Evolutionary conservation across 2,329 filamentous ascomycete species (phyloP), one percentile per base, ranked within the genome.

Genomic region (Eutypella sp.): DNA sequence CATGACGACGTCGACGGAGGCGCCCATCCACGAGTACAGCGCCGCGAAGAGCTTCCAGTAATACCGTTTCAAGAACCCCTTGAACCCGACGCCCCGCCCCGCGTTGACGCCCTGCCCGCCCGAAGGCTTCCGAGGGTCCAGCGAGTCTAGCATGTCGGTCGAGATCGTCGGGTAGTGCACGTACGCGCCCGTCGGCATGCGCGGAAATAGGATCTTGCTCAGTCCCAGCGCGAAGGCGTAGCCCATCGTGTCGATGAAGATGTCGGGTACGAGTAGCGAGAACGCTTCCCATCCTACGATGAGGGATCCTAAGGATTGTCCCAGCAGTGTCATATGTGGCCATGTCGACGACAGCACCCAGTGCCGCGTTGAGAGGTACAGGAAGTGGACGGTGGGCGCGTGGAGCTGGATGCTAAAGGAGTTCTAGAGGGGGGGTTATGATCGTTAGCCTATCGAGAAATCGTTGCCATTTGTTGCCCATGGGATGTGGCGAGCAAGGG

Each of bases 91-190:
- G 2, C 90, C 92, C 45, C 87, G 78, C 25, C 92, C 91, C 4
- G 91, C 87, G 63, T 97, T 93, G 46, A 95, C 74, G 3, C 92
- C 87, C 67, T 80, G 84, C 45, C 64, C 65, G 13, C 83, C 86
- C 40, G 73, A 78, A 27, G 67, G 51, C 2, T 74, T 78, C 8
- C 64, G 65, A 8, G 86, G 81, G 55, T 90, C 81, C 4, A 96
- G 80, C 16, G 88, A 92, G 19, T 82, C 78, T 4, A 99, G 80
- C 93, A 99, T 99, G 60, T 99, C 93, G 42, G 90, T 99, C 3
- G 91, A 96, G 44, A 99, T 99, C 46, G 92, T 97, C 1, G 93
- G 93, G 63, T 97, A 99, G 69, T 99, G 93, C 1, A 97, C 91
- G 62, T 99, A 99, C 43, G 93, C 91, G 39, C 81, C 90, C 0